Evolutionary conservation across 2,329 filamentous ascomycete genomes (phyloP).

Genomic region (Coniochaeta sp.): DNA sequence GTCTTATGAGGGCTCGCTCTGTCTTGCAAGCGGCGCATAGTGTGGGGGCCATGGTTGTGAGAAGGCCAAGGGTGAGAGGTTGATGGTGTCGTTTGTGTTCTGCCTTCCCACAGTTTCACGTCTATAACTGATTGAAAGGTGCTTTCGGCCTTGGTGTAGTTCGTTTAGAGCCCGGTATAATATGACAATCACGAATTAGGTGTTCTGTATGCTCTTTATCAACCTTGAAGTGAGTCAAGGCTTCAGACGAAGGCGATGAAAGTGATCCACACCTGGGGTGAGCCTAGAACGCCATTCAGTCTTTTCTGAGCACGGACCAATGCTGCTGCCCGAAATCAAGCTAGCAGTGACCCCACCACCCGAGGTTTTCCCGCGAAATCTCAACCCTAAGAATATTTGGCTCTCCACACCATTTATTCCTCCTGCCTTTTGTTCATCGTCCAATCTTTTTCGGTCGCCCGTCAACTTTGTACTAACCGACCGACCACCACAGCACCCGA

Average conservation of each 20-base stretch:
- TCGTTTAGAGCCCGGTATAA: too few species aligned
- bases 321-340: too few species aligned
- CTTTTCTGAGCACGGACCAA: neutral
- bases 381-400: slow-evolving; percentile 2
- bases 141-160: too few species aligned
- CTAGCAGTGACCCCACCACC: neutral
- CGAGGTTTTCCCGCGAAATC: neutral
- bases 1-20: slow-evolving; percentile 78
- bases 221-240: neutral
- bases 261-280: neutral
- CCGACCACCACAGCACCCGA: slow-evolving; percentile 39
- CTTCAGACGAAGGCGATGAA: neutral
- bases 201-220: too few species aligned
- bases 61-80: neutral
- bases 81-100: too few species aligned
- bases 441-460: slow-evolving; percentile 21
- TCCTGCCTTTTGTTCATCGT: slow-evolving; percentile 10
- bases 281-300: neutral
- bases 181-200: too few species aligned
- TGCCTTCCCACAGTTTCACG: too few species aligned
- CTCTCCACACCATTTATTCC: slow-evolving; percentile 5
- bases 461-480: slow-evolving; percentile 39
- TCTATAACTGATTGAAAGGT: too few species aligned
- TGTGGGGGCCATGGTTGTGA: slow-evolving; percentile 61
- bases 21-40: slow-evolving; percentile 70